Base-by-base conservation (phyloP, 352 stramenopile species). In the Phytophthora constricta region DNA sequence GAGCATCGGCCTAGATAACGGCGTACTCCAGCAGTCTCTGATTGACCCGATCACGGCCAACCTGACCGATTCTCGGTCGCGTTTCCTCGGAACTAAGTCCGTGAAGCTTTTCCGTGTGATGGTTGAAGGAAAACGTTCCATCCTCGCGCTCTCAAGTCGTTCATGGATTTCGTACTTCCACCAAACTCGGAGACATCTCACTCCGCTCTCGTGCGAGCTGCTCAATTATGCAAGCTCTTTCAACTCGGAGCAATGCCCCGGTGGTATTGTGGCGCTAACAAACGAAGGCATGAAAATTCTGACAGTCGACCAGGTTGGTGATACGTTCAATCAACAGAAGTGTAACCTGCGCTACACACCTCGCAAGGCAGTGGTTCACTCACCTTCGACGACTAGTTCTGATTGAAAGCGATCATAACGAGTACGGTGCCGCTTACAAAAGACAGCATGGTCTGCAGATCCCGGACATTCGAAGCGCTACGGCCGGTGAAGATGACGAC, bases 371-470 rank as follows among this genome's bases (percentile, higher is more conserved):
- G 93, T 98, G 2, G 70, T 98, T 9, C 83, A 99, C 47, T 88
- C 87, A 8, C 70, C 83, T 13, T 91, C 84, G 93, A 54, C 82
- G 97, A 43, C 73, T 99, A 2, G 83, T 98, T 33, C 77, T 99
- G n/a, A 93, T 99, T 54, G 97, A 99, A 80, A 97, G 90, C 46
- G 98, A 99, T 70, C 94, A 98, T 72, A 99, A 99, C 71, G 95
- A 98, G 43, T 98, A 93, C 58, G 94, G 89, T 41, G 82, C 91
- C 31, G 89, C 93, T 41, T 95, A 98, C 70, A 98, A 99, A 60
- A 78, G 86, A 28, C 66, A 93, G 47, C 72, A 90, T 61, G 82
- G 87, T 3, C 62, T 92, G 25, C 64, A 73, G 23, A 87, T 94
- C 48, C 69, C 84, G 2, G 80, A 95, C 42, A 74, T 92, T 53